Conservation (phyloP, 208 protist genomes). For the Leishmania mexicana region DNA sequence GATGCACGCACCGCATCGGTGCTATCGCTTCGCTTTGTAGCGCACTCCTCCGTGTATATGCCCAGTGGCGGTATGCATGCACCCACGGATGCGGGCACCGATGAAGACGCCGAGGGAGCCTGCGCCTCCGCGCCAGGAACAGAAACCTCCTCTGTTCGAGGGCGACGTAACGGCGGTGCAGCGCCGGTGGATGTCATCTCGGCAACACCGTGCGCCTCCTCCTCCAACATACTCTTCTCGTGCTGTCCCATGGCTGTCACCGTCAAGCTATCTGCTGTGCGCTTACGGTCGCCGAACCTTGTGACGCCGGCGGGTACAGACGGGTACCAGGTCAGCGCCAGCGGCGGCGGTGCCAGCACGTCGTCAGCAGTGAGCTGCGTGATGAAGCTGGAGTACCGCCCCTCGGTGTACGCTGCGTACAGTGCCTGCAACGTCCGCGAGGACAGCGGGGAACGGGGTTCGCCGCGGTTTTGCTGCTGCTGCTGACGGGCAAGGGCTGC, state of each 20-base stretch:
- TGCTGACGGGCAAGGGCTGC: conserved; percentile 32
- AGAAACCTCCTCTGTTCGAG: conserved; percentile 3
- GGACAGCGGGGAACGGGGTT: conserved; percentile 40
- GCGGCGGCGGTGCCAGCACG: conserved; percentile 38
- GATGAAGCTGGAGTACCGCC: conserved; percentile 16
- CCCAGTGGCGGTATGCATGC: background rate
- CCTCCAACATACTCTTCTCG: conserved; percentile 9
- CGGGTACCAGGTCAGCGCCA: conserved; percentile 52
- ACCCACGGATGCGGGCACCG: background rate
- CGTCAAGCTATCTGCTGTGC: background rate
- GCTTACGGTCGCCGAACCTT: conserved; percentile 28
- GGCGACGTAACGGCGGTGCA: conserved; percentile 2
- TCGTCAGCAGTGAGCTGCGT: conserved; percentile 35
- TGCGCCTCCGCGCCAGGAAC: background rate
- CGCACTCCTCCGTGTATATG: background rate
- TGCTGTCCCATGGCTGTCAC: conserved; percentile 6
- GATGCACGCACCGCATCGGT: too few relatives aligned
- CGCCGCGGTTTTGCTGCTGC: conserved; percentile 33
- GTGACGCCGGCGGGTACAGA: conserved; percentile 7
- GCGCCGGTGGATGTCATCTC: background rate
- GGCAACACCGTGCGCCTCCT: background rate
- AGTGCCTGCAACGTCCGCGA: conserved; percentile 39
- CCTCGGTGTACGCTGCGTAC: conserved; percentile 19
- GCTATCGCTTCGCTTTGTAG: background rate
- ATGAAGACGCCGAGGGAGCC: background rate